phyloP scores from a whole-genome alignment of 164 flowering plant genomes.

The Liriodendron chinense region DNA sequence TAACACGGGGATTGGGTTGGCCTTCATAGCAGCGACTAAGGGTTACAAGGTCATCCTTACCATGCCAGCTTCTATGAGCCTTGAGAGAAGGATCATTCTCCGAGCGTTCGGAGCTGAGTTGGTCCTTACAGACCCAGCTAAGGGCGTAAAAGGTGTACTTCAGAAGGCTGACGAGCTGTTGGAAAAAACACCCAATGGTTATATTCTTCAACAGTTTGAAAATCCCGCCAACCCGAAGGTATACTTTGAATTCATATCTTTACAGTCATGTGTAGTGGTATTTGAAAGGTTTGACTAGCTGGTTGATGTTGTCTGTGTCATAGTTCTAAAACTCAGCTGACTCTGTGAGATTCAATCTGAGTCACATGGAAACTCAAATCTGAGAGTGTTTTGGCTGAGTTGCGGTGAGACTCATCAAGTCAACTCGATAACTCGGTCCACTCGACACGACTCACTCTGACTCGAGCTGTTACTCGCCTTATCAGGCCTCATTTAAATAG shows the following conservation, averaged over 20 bases:
- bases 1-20: conserved; percentile 61
- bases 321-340: no score
- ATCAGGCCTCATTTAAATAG: no score
- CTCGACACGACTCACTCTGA: no score
- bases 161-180: conserved; percentile 49
- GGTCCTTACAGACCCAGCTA: conserved; percentile 45
- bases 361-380: no score
- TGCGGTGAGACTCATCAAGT: no score
- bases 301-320: conserved; percentile 4
- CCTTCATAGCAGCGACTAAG: conserved; percentile 56
- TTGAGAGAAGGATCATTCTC: conserved; percentile 49
- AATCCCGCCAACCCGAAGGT: conserved; percentile 63
- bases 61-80: conserved; percentile 50
- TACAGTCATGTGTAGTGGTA: background rate
- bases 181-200: conserved; percentile 44
- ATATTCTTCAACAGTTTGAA: conserved; percentile 52
- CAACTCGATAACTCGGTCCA: no score
- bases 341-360: no score
- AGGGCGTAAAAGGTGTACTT: conserved; percentile 47
- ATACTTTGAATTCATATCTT: background rate
- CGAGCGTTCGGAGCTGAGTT: conserved; percentile 62
- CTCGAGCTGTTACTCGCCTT: no score
- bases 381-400: no score
- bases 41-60: conserved; percentile 49
- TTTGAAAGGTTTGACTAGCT: background rate